Conservation (phyloP, 2,329 filamentous ascomycete species). For the Talaromyces marneffei region DNA sequence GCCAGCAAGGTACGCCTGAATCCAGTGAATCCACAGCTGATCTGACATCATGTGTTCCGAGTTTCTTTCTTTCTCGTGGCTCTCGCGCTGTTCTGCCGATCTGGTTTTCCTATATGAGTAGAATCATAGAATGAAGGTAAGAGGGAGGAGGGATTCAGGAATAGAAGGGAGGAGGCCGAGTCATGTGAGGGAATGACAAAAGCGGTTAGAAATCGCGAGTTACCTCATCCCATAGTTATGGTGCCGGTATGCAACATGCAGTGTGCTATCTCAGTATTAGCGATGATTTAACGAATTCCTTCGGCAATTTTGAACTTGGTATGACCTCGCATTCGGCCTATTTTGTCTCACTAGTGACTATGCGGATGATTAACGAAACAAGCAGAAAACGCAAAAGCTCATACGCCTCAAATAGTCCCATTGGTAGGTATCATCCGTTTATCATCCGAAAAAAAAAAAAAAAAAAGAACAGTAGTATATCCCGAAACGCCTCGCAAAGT, state of each 20-base stretch:
- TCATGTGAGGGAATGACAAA: neutral
- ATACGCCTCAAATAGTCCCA: neutral
- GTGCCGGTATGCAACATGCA: too few relatives aligned
- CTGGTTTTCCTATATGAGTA: neutral
- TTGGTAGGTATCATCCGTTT: neutral
- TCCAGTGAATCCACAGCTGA: neutral
- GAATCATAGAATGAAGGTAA: neutral
- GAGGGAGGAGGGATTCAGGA: neutral
- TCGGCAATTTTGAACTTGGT: neutral
- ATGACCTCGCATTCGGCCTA: neutral
- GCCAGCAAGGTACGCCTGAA: neutral
- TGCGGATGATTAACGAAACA: neutral
- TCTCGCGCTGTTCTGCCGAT: neutral
- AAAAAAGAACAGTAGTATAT: too few relatives aligned
- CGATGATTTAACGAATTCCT: neutral
- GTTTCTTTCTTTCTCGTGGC: neutral
- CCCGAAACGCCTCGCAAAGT: neutral
- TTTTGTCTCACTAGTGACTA: neutral
- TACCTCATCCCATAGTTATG: too few relatives aligned
- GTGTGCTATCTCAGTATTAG: neutral
- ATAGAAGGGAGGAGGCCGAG: neutral
- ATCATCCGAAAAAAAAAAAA: neutral
- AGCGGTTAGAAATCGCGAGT: neutral
- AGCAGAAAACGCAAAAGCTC: neutral
- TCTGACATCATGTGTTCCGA: constrained; percentile 1